phyloP scores from a whole-genome alignment of 306 rosid species.

The Chamaecrista fasciculata region DNA sequence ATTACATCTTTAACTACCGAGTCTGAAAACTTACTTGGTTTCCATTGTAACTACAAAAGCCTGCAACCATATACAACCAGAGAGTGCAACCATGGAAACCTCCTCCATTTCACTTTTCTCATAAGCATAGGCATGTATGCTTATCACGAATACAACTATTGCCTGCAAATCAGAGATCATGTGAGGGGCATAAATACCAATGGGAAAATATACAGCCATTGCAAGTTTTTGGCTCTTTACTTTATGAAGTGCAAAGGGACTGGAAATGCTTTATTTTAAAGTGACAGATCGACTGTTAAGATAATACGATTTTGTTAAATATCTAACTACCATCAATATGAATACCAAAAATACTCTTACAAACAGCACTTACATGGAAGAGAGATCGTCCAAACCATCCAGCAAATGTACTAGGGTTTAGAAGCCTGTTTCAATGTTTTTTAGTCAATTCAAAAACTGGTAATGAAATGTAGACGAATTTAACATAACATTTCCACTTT shows the following conservation, averaged over 20 bases:
- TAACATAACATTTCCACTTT: constrained; percentile 10
- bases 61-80: constrained; percentile 98
- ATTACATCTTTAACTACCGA: constrained; percentile 5
- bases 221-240: constrained; percentile 1
- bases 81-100: constrained; percentile 91
- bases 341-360: constrained; percentile 1
- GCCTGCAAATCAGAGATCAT: constrained; percentile 55
- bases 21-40: constrained; percentile 74
- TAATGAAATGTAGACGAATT: constrained; percentile 16
- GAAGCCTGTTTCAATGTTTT: constrained; percentile 60
- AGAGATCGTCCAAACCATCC: constrained; percentile 99
- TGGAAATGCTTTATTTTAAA: background rate
- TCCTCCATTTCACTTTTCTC: constrained; percentile 96
- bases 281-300: background rate
- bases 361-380: constrained; percentile 78
- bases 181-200: constrained; percentile 1
- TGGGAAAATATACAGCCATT: constrained; percentile 26
- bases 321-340: constrained; percentile 10
- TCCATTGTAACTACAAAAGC: constrained; percentile 88
- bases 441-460: constrained; percentile 25
- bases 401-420: constrained; percentile 96
- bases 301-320: constrained; percentile 23
- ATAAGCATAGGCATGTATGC: constrained; percentile 85
- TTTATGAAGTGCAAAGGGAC: constrained; percentile 14
- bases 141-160: constrained; percentile 73